Evolutionary conservation across 768 basidiomycete species (phyloP).

Genomic region (Lyophyllum decastes): DNA sequence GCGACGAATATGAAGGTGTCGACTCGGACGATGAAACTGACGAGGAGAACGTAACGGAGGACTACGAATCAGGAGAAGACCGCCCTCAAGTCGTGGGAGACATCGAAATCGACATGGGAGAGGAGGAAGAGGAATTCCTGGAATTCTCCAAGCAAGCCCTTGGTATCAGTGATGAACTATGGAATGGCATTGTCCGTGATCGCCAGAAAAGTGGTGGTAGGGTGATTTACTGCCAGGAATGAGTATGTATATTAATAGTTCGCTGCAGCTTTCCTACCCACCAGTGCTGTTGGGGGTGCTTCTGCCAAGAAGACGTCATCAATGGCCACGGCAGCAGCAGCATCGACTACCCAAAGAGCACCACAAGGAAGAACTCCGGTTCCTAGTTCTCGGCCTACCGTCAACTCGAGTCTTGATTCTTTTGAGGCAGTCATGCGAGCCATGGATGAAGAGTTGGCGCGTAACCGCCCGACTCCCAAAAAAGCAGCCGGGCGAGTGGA

Average conservation of each 20-base stretch:
- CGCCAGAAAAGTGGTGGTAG: slow-evolving; percentile 80
- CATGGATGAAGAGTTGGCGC: slow-evolving; percentile 83
- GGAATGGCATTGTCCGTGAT: slow-evolving; percentile 83
- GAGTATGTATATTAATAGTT: slow-evolving; percentile 1
- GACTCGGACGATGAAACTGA: slow-evolving; percentile 90
- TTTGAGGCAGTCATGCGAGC: slow-evolving; percentile 97
- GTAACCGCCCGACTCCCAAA: slow-evolving; percentile 34
- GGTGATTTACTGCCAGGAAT: slow-evolving; percentile 24
- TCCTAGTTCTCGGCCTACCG: slow-evolving; percentile 40
- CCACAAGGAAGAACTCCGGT: slow-evolving; percentile 17
- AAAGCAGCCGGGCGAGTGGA: slow-evolving; percentile 15
- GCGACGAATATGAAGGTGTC: slow-evolving; percentile 89
- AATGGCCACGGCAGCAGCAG: neutral
- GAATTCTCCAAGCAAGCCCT: slow-evolving; percentile 92
- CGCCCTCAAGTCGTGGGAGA: slow-evolving; percentile 83
- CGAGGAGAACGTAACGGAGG: slow-evolving; percentile 52
- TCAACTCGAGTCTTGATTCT: slow-evolving; percentile 78
- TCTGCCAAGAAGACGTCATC: slow-evolving; percentile 13
- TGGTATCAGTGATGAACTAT: slow-evolving; percentile 88
- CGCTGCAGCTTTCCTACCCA: slow-evolving; percentile 60
- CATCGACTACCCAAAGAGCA: neutral
- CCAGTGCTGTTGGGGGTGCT: slow-evolving; percentile 29
- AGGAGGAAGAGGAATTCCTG: slow-evolving; percentile 93
- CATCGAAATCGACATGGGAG: slow-evolving; percentile 86
- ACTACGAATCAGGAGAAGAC: slow-evolving; percentile 74